A percentile compares a stretch with the other conserved stretches of the same genome.
These are phyloP conservation scores for Chytridium lagenaria DNA, from an alignment of 371 early-diverging fungal species.

Conservation along the genomic window DNA sequence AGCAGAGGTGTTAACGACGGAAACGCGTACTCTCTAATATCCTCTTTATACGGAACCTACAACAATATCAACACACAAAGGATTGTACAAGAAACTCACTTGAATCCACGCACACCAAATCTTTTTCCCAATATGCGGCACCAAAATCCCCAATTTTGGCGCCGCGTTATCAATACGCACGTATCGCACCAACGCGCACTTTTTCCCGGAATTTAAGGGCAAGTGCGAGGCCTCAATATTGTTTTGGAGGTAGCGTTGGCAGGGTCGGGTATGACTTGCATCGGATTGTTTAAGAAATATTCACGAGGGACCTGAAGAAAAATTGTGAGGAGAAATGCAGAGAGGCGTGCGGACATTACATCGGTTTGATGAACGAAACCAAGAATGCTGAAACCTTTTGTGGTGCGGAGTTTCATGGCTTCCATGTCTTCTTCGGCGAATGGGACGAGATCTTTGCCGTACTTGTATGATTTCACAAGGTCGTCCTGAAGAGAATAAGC, in stretches of 20 bases:
- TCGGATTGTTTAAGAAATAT: constrained; percentile 60
- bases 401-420: constrained; percentile 60
- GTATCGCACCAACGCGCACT: constrained; percentile 69
- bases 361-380: constrained; percentile 57
- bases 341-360: too few species aligned
- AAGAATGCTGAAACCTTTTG: constrained; percentile 66
- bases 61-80: constrained; percentile 5
- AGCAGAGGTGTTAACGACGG: constrained; percentile 49
- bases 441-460: constrained; percentile 73
- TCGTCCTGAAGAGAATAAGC: constrained; percentile 42
- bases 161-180: constrained; percentile 58
- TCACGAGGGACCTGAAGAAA: constrained; percentile 63
- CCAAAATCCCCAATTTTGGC: constrained; percentile 70
- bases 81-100: constrained; percentile 43
- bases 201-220: constrained; percentile 59
- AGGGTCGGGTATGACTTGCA: constrained; percentile 60
- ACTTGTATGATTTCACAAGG: constrained; percentile 67
- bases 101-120: constrained; percentile 63
- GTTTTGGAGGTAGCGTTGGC: constrained; percentile 41
- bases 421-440: constrained; percentile 67
- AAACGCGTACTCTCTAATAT: constrained; percentile 65
- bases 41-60: constrained; percentile 75
- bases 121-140: constrained; percentile 60
- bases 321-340: constrained; percentile 8
- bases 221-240: constrained; percentile 60